phyloP scores from a whole-genome alignment of 257 asterid genomes.

The Plantago major region DNA sequence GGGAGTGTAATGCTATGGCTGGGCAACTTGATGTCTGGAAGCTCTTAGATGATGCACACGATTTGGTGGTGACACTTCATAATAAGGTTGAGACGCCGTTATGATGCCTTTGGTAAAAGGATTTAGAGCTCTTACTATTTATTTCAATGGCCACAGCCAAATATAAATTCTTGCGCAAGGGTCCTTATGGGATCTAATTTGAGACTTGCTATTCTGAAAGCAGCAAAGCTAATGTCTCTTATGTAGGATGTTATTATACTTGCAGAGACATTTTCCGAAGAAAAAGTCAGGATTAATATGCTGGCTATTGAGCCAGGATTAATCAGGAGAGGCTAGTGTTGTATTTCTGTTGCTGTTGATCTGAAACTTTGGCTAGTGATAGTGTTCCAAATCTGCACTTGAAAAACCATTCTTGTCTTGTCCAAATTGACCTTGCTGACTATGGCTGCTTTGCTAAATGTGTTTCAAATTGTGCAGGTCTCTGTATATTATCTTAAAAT shows the following conservation, averaged over 20 bases:
- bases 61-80: conserved; percentile 73
- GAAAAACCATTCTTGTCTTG: too few species aligned
- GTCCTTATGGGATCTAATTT: background rate
- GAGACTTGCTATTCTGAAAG: conserved; percentile 4
- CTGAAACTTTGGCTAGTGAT: too few species aligned
- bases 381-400: too few species aligned
- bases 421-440: too few species aligned
- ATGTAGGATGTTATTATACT: conserved; percentile 20
- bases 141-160: conserved; percentile 11
- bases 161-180: conserved; percentile 11
- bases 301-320: background rate
- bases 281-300: conserved; percentile 3
- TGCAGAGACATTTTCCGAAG: conserved; percentile 5
- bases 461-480: too few species aligned
- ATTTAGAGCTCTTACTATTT: conserved; percentile 1
- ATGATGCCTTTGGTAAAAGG: conserved; percentile 9
- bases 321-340: too few species aligned
- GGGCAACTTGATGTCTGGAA: conserved; percentile 92
- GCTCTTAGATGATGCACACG: conserved; percentile 81
- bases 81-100: conserved; percentile 59
- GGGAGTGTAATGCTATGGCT: conserved; percentile 87
- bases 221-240: conserved; percentile 15
- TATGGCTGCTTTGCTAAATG: too few species aligned
- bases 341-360: too few species aligned
- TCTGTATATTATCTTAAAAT: too few species aligned